Percentiles rank a stretch among this genome's conserved stretches.
Conservation (phyloP, 1,284 basidiomycete species). For the Leccinum fuscescens region DNA sequence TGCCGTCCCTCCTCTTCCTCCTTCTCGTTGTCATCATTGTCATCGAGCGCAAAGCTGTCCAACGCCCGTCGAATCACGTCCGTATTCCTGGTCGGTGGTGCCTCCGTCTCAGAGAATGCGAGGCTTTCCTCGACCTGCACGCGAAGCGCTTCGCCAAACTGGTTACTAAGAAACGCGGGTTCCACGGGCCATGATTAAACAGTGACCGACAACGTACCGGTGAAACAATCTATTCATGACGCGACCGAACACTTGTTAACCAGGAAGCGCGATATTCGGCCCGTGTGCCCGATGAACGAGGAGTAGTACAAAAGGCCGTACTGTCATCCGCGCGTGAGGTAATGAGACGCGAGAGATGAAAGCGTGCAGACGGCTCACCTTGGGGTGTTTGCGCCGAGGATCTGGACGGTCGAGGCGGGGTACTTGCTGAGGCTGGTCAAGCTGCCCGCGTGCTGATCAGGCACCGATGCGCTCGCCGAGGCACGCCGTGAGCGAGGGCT, state of each 20-base stretch:
- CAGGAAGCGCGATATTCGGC: conserved; percentile 95
- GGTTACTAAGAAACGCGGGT: conserved; percentile 44
- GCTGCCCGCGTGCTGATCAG: too few species aligned
- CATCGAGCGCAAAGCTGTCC: conserved; percentile 73
- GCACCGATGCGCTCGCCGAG: too few species aligned
- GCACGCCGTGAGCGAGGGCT: too few species aligned
- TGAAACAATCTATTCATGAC: conserved; percentile 95
- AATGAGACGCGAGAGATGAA: neutral
- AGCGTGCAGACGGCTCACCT: neutral
- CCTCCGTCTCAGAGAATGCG: conserved; percentile 90
- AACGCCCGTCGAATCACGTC: conserved; percentile 90
- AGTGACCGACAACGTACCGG: conserved; percentile 49
- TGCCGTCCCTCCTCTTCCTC: neutral
- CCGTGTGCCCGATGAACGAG: conserved; percentile 97
- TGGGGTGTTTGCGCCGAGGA: too few species aligned
- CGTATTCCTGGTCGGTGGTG: conserved; percentile 80
- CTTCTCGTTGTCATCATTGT: conserved; percentile 63
- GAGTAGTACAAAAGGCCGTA: conserved; percentile 94
- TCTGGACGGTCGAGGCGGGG: too few species aligned
- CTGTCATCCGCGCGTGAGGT: conserved; percentile 37
- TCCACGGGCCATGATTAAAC: neutral
- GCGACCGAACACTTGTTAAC: conserved; percentile 99
- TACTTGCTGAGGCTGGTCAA: too few species aligned
- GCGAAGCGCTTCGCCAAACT: conserved; percentile 93
- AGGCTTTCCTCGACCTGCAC: conserved; percentile 96